Conservation (phyloP, 176 grass and related monocot species). For the Bothriochloa decipiens region DNA sequence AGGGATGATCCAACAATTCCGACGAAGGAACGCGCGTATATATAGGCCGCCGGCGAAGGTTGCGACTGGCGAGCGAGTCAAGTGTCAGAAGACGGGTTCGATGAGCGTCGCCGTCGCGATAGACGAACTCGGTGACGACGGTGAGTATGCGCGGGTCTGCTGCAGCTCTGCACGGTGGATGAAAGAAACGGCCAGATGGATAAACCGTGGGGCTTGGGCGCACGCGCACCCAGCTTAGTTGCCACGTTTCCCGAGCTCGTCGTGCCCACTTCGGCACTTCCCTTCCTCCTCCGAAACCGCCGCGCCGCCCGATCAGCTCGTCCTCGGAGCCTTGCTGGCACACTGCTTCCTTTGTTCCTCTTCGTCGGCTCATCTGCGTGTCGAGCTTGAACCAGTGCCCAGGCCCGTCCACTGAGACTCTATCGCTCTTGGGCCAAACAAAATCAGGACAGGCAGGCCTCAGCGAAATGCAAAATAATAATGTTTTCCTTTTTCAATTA, state of each 20-base stretch:
- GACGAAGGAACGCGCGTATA: neutral
- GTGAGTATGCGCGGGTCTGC: neutral
- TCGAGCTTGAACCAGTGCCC: neutral
- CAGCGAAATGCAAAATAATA: neutral
- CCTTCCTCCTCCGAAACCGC: neutral
- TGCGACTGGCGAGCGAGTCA: neutral
- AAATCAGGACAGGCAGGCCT: neutral
- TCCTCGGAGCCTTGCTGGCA: neutral
- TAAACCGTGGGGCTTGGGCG: neutral
- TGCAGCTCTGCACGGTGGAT: neutral
- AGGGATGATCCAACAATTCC: neutral
- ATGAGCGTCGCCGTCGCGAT: neutral
- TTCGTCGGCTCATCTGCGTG: neutral
- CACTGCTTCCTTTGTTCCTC: neutral
- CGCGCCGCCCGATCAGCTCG: neutral
- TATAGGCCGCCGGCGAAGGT: neutral
- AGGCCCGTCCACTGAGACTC: neutral
- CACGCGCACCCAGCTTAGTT: neutral
- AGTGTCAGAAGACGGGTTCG: neutral
- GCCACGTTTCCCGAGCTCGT: neutral
- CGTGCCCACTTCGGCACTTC: neutral
- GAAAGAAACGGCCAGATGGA: neutral
- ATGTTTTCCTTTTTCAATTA: neutral
- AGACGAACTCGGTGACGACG: neutral
- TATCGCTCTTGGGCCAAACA: neutral